Evolutionary conservation across 352 stramenopile species (phyloP).

Genomic region (Pythium pyrilobum): DNA sequence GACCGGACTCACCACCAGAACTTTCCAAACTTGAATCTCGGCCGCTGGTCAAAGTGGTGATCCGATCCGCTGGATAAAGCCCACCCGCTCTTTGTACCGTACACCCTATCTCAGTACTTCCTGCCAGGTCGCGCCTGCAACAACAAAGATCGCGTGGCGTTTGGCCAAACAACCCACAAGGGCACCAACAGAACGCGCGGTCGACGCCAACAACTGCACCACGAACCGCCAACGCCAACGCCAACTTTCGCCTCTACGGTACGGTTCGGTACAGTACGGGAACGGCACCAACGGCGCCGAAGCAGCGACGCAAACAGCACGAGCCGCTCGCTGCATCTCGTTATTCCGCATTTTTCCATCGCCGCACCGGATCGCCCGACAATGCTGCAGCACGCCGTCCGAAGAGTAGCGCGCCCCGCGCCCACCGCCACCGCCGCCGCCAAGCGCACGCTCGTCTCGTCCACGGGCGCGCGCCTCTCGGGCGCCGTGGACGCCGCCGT

Average conservation of each 20-base stretch:
- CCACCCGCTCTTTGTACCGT: neutral
- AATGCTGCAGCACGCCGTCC: conserved; percentile 15
- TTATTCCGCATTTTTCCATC: neutral
- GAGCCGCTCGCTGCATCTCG: neutral
- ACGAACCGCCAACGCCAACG: neutral
- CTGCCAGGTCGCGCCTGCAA: neutral
- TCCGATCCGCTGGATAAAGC: neutral
- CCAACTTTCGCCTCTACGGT: conserved; percentile 4
- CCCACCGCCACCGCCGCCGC: neutral
- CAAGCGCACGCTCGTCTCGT: neutral
- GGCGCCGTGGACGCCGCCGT: neutral
- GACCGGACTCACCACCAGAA: neutral
- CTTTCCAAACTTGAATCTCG: conserved; percentile 1
- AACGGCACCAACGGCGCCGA: neutral
- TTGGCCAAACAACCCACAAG: conserved; percentile 17
- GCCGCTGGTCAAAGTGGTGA: too few species aligned
- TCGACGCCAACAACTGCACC: neutral
- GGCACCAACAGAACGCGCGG: neutral
- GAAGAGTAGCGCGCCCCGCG: conserved; percentile 8
- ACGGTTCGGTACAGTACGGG: too few species aligned
- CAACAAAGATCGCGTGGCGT: conserved; percentile 23
- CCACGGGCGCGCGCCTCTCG: neutral
- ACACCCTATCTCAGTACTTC: conserved; percentile 8
- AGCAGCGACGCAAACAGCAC: conserved; percentile 8
- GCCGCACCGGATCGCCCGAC: neutral